Base-by-base conservation (phyloP, 1,139 yeast genomes). In the Blastobotrys persicus region DNA sequence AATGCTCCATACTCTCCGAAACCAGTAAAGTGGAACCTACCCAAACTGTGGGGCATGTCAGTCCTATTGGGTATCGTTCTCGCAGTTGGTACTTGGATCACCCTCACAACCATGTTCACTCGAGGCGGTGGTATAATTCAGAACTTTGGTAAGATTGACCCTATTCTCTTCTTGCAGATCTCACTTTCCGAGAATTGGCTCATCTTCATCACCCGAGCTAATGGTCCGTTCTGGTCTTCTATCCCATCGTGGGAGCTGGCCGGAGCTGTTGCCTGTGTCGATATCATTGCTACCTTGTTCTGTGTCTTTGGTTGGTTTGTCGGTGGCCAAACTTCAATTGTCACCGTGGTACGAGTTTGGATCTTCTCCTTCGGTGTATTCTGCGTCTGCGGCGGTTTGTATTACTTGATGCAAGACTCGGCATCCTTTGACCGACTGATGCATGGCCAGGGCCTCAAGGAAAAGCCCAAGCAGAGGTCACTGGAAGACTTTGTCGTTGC, bases 21-120 rank as follows among this genome's bases (percentile, higher is more conserved):
- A 65, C 96, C 96, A 65, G 95, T 88, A 65, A 87, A 87, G 74
- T 88, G 96, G 96, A 86, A 88, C 82, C 75, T 86, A 69, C 95
- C 95, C 75, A 85, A 95, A 83, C 79, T 88, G 74, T 88, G 96
- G 96, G 95, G 94, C 81, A 86, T 88, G 92, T 86, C 95, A 63
- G 79, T 87, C 64, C 69, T 87, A 65, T 78, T 88, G 73, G 96
- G 96, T 73, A 62, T 79, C 49, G 78, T 88, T 58, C 79, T 88
- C 71, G 95, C 95, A 69, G 62, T 86, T 63, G 95, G 95, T 79
- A 79, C 95, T 60, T 88, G 96, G 96, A 85, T 88, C 66, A 82
- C 92, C 66, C 81, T 88, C 75, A 86, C 95, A 65, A 85, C 95
- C 58, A 85, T 87, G 95, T 86, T 86, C 78, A 75, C 85, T 75